phyloP scores from a whole-genome alignment of 768 basidiomycete species.

The Kondoa subrosea region DNA sequence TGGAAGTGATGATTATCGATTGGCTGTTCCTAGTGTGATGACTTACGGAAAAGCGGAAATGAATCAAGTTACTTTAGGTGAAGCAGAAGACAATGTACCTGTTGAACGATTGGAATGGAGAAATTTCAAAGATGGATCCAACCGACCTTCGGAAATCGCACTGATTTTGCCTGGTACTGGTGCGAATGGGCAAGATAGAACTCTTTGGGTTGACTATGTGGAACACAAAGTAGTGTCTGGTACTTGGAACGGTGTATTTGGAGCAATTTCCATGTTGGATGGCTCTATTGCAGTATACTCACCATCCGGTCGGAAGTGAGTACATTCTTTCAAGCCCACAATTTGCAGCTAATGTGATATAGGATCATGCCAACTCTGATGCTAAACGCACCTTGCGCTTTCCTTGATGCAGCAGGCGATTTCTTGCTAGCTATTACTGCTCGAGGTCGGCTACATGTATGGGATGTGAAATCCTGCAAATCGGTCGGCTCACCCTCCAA shows the following conservation, averaged over 20 bases:
- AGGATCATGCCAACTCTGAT: constrained; percentile 63
- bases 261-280: constrained; percentile 62
- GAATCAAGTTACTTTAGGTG: constrained; percentile 37
- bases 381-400: constrained; percentile 52
- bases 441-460: constrained; percentile 53
- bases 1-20: constrained; percentile 9
- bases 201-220: constrained; percentile 78
- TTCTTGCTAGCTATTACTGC: constrained; percentile 57
- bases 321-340: background rate
- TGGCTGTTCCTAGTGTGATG: constrained; percentile 40
- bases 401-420: constrained; percentile 50
- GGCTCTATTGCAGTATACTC: constrained; percentile 72
- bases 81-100: constrained; percentile 41
- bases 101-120: constrained; percentile 52
- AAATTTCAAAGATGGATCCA: constrained; percentile 49
- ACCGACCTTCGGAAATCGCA: constrained; percentile 53
- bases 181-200: constrained; percentile 32
- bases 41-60: constrained; percentile 36
- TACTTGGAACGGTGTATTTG: constrained; percentile 49
- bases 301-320: constrained; percentile 53
- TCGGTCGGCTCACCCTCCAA: constrained; percentile 52
- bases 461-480: constrained; percentile 58
- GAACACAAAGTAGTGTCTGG: constrained; percentile 53
- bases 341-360: background rate
- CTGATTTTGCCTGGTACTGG: constrained; percentile 43